Conservation (phyloP, 148 eudicot genomes). For the Chenopodium quinoa region DNA sequence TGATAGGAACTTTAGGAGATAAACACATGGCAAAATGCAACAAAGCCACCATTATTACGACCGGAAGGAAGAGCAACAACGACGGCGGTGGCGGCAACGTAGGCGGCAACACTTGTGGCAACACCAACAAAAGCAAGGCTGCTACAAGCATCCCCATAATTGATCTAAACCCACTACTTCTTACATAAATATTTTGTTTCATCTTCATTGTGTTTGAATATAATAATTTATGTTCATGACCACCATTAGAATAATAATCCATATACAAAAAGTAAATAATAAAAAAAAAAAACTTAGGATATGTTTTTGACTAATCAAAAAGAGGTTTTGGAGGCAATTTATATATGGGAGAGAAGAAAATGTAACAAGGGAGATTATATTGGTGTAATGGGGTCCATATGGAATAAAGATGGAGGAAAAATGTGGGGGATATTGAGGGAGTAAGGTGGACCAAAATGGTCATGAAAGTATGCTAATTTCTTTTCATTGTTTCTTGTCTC, state of each 20-base stretch:
- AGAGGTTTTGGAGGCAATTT: not conserved
- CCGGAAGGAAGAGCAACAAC: slow-evolving; percentile 33
- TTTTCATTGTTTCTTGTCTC: slow-evolving; percentile 7
- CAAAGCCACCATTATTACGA: slow-evolving; percentile 26
- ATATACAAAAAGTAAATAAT: too few relatives aligned
- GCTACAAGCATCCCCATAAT: slow-evolving; percentile 21
- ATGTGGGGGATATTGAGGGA: not conserved
- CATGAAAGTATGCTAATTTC: not conserved
- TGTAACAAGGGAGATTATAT: not conserved
- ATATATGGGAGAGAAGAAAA: not conserved
- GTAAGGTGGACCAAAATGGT: slow-evolving; percentile 13
- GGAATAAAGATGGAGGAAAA: slow-evolving; percentile 12
- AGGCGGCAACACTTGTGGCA: slow-evolving; percentile 30
- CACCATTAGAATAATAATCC: not conserved
- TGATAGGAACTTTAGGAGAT: slow-evolving; percentile 17
- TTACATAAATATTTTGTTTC: not conserved
- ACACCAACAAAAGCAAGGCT: slow-evolving; percentile 22
- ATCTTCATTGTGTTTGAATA: not conserved
- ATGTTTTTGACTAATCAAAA: not conserved
- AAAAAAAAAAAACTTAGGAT: not conserved
- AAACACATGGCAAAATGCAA: slow-evolving; percentile 29
- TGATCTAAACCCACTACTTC: slow-evolving; percentile 14
- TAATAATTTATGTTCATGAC: not conserved
- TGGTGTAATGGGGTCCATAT: slow-evolving; percentile 12
- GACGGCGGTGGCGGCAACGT: slow-evolving; percentile 32